A percentile compares a stretch with the other conserved stretches of the same genome.
Evolutionary conservation across 371 early-diverging fungal species (phyloP).

Genomic region (Fennellomyces sp.): DNA sequence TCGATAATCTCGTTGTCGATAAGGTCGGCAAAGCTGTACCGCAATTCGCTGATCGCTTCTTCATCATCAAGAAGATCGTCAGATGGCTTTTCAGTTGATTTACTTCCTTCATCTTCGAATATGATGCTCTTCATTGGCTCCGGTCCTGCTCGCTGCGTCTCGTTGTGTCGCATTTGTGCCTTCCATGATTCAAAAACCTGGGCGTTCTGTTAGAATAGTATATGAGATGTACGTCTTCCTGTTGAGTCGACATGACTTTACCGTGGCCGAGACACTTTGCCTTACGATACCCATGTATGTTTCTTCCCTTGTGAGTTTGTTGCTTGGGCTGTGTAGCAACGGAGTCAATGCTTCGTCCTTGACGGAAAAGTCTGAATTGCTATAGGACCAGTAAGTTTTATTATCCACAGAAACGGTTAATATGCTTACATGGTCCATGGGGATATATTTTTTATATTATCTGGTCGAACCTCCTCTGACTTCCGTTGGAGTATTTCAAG

Average conservation of each 20-base stretch:
- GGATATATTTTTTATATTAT: neutral
- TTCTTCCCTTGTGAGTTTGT: neutral
- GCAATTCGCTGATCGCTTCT: neutral
- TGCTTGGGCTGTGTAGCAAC: neutral
- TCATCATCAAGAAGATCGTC: neutral
- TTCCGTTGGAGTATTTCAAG: neutral
- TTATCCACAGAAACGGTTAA: neutral
- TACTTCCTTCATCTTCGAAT: neutral
- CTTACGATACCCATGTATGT: neutral
- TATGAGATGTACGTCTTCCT: neutral
- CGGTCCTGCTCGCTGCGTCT: neutral
- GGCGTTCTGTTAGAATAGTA: neutral
- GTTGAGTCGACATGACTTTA: neutral
- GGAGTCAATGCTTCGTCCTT: neutral
- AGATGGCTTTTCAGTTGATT: neutral
- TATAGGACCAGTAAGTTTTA: neutral
- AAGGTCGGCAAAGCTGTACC: constrained; percentile 1
- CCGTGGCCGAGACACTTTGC: constrained; percentile 15
- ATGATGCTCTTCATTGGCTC: neutral
- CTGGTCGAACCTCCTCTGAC: neutral
- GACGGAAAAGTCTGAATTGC: neutral
- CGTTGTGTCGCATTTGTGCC: neutral
- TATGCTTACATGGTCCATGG: neutral
- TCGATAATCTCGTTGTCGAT: neutral
- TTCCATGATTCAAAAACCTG: neutral